Base-by-base conservation (phyloP, 2,329 filamentous ascomycete species). In the Paraphaeosphaeria minitans region DNA sequence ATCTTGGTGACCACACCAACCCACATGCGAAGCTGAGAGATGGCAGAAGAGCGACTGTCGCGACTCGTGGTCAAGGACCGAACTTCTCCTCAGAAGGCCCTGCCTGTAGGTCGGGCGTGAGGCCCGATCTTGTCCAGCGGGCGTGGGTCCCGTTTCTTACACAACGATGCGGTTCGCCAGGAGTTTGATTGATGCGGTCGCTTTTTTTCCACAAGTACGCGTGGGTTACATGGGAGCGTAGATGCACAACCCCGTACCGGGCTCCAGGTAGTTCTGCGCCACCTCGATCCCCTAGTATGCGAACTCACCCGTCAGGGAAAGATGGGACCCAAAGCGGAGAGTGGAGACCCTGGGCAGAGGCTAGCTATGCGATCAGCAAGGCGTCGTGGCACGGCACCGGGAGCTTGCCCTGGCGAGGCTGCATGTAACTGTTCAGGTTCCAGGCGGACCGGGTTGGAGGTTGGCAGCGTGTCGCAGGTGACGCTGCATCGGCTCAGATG, bases 351-450 rank as follows among this genome's bases (percentile, higher is more conserved):
- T 41, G 56, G 50, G 59, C 59, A 63, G 54, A 60, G 60, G 59
- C 55, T 51, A 61, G 61, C 49, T 58, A 51, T 31, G 54, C 48
- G 56, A 58, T 58, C 53, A 59, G 42, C 45, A 59, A 68, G 13
- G 60, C 65, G 62, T 60, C 64, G 64, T 57, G 56, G 59, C 57
- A 66, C 50, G 51, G 62, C 54, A 61, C 63, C 61, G 53, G 61
- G 53, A 61, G 62, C 58, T 57, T 60, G 62, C 57, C 64, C 67
- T 66, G 67, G 68, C 66, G 69, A 72, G 71, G 71, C 72, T 70
- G 66, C 66, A 66, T 71, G 67, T 65, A 66, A 67, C 68, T 59
- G 63, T 62, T 66, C 60, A 55, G 46, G 49, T 57, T 49, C 53
- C 53, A 71, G 64, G 62, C 68, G 68, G 68, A 72, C 68, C 69